Base-by-base conservation (phyloP, 2,329 filamentous ascomycete species). In the Pseudogymnoascus sp. region DNA sequence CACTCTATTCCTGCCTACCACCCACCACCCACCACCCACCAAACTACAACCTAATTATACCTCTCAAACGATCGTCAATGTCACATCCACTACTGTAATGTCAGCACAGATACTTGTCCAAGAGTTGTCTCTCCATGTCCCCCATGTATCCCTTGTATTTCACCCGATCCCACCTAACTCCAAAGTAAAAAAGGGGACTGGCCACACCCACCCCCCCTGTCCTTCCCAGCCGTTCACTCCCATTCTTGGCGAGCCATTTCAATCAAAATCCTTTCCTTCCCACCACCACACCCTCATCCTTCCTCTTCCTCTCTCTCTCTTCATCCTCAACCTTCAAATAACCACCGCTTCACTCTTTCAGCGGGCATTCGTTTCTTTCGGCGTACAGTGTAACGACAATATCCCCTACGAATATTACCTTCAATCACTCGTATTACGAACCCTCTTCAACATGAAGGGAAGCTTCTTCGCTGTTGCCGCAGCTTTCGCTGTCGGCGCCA, bases 341-440 rank as follows among this genome's bases (percentile, higher is more conserved):
- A 80, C 77, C 73, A 87, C 87, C 87, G 87, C 87, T 90, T 90
- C 88, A 91, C 86, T 91, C 90, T 77, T 91, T 93, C 79, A 92
- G 89, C 89, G 89, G 89, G 84, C 87, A 86, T 80, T 90, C 86
- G 78, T 89, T 88, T 75, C 71, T 68, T 72, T 40, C 37, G 37
- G 37, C 37, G 37, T 40, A 40, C 37, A n/a, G 45, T 63, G 61
- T 59, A 31, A 54, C 21, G 21, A 60, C 42, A 29, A 40, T 40
- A 40, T 16, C n/a, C 37, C 14, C 7, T 40, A 40, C 37, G 37
- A 40, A 40, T 40, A 40, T 40, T n/a, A 40, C n/a, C 64, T 64
- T 62, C 60, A 61, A 31, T 60, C 54, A 59, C 29, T 65, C 42
- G 60, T 31, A 62, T 65, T 36, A 26, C 42, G 29, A 64, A 64